phyloP scores from a whole-genome alignment of 2,329 filamentous ascomycete species.

The Tolypocladium pustulatum region DNA sequence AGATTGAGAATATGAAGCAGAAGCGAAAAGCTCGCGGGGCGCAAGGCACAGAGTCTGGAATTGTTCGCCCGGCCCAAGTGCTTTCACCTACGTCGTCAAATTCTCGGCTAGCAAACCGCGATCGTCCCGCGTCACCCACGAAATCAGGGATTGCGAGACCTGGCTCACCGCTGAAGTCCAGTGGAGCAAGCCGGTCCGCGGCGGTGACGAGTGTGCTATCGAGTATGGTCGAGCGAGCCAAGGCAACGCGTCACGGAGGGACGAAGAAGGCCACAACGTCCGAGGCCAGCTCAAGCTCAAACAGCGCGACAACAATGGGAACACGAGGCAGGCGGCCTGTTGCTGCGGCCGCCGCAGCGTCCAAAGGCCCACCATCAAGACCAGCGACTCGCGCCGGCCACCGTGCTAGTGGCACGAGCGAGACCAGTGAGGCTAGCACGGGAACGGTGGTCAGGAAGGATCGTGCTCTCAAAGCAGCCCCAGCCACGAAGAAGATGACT shows the following conservation, averaged over 20 bases:
- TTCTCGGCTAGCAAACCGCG: conserved; percentile 49
- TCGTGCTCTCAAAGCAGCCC: conserved; percentile 22
- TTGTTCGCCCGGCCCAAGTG: conserved; percentile 42
- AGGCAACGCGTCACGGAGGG: conserved; percentile 39
- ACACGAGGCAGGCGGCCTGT: conserved; percentile 25
- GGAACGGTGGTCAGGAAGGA: conserved; percentile 54
- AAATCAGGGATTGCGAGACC: conserved; percentile 50
- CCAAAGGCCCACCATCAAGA: conserved; percentile 23
- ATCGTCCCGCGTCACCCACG: conserved; percentile 36
- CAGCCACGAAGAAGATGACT: conserved; percentile 37
- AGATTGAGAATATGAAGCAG: conserved; percentile 43
- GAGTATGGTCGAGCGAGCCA: conserved; percentile 51
- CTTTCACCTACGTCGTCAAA: conserved; percentile 79
- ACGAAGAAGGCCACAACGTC: conserved; percentile 36
- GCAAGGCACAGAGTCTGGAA: conserved; percentile 28
- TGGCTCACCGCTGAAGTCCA: conserved; percentile 50
- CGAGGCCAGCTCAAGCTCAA: conserved; percentile 30
- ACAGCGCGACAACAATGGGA: conserved; percentile 19
- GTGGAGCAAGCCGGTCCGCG: conserved; percentile 26
- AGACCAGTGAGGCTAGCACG: conserved; percentile 52
- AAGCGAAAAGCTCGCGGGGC: conserved; percentile 54
- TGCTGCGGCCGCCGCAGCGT: conserved; percentile 17
- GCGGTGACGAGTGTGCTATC: conserved; percentile 36
- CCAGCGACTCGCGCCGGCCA: conserved; percentile 36
- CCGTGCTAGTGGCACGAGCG: conserved; percentile 49